Evolutionary conservation across 768 basidiomycete genomes (phyloP).

Genomic region (Mycena albidolilacea): DNA sequence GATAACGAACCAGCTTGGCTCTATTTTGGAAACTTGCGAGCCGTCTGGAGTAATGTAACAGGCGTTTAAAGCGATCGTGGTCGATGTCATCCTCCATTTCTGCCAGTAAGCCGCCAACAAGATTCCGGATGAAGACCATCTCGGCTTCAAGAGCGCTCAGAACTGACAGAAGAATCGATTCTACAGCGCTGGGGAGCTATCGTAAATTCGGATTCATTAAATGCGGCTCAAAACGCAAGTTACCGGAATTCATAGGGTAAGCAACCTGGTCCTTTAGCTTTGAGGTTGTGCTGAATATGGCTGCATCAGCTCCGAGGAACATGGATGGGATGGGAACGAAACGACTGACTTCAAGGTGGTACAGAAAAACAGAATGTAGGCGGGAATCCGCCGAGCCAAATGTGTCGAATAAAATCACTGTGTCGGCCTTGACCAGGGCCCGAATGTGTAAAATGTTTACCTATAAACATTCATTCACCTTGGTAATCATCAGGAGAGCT

Average conservation of each 20-base stretch:
- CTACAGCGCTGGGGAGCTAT: slow-evolving; percentile 79
- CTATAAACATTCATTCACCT: slow-evolving; percentile 54
- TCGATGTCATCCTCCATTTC: slow-evolving; percentile 97
- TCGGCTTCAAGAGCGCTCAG: slow-evolving; percentile 95
- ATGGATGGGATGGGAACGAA: background rate
- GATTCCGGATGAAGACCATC: slow-evolving; percentile 93
- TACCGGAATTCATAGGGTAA: slow-evolving; percentile 93
- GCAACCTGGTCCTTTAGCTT: slow-evolving; percentile 70
- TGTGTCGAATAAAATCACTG: slow-evolving; percentile 93
- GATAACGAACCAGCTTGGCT: slow-evolving; percentile 77
- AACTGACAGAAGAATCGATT: slow-evolving; percentile 93
- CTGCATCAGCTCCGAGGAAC: slow-evolving; percentile 28
- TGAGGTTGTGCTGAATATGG: slow-evolving; percentile 81
- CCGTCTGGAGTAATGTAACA: slow-evolving; percentile 93
- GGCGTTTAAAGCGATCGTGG: slow-evolving; percentile 91
- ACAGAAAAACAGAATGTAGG: slow-evolving; percentile 89
- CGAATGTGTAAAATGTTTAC: slow-evolving; percentile 96
- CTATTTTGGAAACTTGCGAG: slow-evolving; percentile 92
- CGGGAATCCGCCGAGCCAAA: slow-evolving; percentile 90
- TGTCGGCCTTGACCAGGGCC: slow-evolving; percentile 93
- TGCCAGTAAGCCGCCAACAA: slow-evolving; percentile 90
- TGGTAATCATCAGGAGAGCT: slow-evolving; percentile 8
- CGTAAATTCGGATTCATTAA: slow-evolving; percentile 38
- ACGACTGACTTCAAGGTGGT: slow-evolving; percentile 82
- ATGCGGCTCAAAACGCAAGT: slow-evolving; percentile 29